A percentile compares a stretch with the other conserved stretches of the same genome.
These are phyloP conservation scores for Cordia subcordata DNA, from an alignment of 257 asterid species.

Conservation along the genomic window DNA sequence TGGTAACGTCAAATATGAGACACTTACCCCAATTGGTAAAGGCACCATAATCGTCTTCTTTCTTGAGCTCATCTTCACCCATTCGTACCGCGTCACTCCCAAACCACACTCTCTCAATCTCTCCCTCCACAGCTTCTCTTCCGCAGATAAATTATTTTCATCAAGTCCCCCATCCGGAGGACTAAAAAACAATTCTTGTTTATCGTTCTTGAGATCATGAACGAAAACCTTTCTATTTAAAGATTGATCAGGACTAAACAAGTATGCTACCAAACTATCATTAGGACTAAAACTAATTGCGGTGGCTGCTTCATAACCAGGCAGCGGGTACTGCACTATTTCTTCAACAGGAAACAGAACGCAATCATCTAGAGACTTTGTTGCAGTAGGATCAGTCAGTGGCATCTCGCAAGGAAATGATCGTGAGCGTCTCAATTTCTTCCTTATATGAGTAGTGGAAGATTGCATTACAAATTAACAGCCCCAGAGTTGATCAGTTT, in stretches of 20 bases:
- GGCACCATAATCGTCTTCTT: constrained; percentile 73
- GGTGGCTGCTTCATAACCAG: constrained; percentile 70
- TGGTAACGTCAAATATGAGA: constrained; percentile 19
- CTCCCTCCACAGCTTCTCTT: constrained; percentile 90
- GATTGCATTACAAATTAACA: constrained; percentile 66
- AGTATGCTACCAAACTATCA: constrained; percentile 63
- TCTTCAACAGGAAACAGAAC: constrained; percentile 66
- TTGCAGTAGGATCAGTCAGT: constrained; percentile 42
- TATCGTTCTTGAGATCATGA: constrained; percentile 57
- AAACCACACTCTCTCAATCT: constrained; percentile 89
- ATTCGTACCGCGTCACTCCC: constrained; percentile 91
- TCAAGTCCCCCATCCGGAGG: constrained; percentile 96
- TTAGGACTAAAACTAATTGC: constrained; percentile 83
- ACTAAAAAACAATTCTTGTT: constrained; percentile 64
- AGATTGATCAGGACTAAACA: constrained; percentile 69
- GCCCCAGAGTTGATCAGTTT: constrained; percentile 28
- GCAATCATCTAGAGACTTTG: constrained; percentile 51
- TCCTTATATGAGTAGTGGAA: constrained; percentile 28
- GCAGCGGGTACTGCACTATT: constrained; percentile 78
- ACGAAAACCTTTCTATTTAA: constrained; percentile 60
- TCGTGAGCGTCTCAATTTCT: constrained; percentile 56
- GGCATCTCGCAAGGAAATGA: constrained; percentile 57
- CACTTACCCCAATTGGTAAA: constrained; percentile 83
- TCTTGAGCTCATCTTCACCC: constrained; percentile 71
- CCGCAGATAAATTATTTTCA: constrained; percentile 77